Percentiles rank a stretch among this genome's conserved stretches.
These are phyloP conservation scores for Claviceps fusiformis DNA, from an alignment of 2,329 filamentous ascomycete genomes.

Conservation along the genomic window DNA sequence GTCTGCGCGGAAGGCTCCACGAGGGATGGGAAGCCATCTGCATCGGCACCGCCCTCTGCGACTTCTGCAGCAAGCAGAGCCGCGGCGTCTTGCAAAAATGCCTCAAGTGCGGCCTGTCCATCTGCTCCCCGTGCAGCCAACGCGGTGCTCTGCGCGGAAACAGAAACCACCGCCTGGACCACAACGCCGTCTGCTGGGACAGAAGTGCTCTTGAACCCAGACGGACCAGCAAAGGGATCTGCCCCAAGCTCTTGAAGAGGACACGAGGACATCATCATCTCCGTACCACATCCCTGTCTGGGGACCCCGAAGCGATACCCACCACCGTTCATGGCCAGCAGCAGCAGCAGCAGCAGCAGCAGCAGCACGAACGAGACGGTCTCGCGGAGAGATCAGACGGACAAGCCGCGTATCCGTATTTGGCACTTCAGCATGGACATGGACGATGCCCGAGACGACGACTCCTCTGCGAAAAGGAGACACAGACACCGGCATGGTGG, in stretches of 20 bases:
- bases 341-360: not conserved
- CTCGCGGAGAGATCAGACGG: not conserved
- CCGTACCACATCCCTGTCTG: no score
- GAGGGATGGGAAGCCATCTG: slow-evolving; percentile 11
- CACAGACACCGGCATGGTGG: slow-evolving; percentile 2
- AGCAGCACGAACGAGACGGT: not conserved
- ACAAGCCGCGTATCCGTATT: no score
- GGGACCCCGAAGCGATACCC: not conserved
- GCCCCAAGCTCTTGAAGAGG: not conserved
- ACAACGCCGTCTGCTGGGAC: slow-evolving; percentile 9
- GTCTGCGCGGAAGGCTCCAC: slow-evolving; percentile 6
- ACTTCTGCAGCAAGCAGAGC: slow-evolving; percentile 12
- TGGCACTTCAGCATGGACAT: not conserved
- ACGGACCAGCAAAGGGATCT: no score
- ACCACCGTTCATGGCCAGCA: not conserved
- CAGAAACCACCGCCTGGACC: slow-evolving; percentile 11
- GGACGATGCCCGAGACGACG: not conserved
- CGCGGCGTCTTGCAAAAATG: slow-evolving; percentile 14
- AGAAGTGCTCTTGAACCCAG: not conserved
- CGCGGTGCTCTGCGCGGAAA: slow-evolving; percentile 7
- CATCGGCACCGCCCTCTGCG: slow-evolving; percentile 15
- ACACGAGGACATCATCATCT: not conserved
- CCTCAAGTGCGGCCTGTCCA: slow-evolving; percentile 11
- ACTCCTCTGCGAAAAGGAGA: not conserved
- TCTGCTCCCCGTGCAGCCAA: slow-evolving; percentile 12